Base-by-base conservation (phyloP, 2,329 filamentous ascomycete species). In the Truncatella angustata region DNA sequence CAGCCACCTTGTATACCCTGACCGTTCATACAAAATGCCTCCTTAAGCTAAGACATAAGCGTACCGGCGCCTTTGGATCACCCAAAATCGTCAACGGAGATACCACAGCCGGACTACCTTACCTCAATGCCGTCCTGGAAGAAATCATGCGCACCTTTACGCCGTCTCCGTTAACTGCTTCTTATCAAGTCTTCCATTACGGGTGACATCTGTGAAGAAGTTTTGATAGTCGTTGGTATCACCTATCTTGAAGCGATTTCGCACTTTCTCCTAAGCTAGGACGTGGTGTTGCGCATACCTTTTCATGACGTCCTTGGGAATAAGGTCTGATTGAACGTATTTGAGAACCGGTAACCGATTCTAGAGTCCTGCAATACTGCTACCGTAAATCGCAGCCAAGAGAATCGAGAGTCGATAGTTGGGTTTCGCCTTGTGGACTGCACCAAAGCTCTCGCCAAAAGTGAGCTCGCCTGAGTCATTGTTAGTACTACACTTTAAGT, bases 381-480 rank as follows among this genome's bases (percentile, higher is more conserved):
- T 35, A 5, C 48, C 51, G 30, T 58, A 56, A 5, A 51, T 32
- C 20, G 51, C 36, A 11, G 40, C 47, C 10, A 55, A 51, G 4
- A 61, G 51, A 5, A 58, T 50, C 10, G 54, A 55, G 23, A 59
- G 51, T 58, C 58, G 60, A n/a, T 50, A 51, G 16, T 59, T 34
- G 6, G 52, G 30, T n/a, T 49, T 39, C 2, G 47, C 52, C 11
- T 47, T 49, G 3, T 18, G 23, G 12, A 58, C 40, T 5, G 58
- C 58, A 12, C 57, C 53, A 26, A 61, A 61, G 5, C 58, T 50
- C 37, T 61, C 58, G 4, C 58, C 56, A 36, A 61, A 60, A 0
- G 53, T 53, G 2, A 61, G 49, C 26, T 57, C 50, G 18, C 52
- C 58, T 60, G 10, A n/a, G n/a, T n/a, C n/a, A n/a, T n/a, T n/a